These are phyloP conservation scores for Auricularia sp. DNA, from an alignment of 768 basidiomycete species.

Conservation along the genomic window DNA sequence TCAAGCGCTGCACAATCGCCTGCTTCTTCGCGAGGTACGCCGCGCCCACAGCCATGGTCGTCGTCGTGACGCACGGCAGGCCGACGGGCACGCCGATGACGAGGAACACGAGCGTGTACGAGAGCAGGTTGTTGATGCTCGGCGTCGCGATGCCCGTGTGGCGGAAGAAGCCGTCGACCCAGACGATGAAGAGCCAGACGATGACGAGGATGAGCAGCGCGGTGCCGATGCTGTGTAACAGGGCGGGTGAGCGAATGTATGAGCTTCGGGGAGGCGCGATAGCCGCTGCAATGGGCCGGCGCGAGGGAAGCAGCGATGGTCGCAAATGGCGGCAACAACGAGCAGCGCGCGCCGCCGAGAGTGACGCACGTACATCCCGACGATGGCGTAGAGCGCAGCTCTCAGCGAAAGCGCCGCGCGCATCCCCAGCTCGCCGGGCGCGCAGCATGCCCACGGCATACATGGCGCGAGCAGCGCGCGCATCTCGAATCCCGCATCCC, in stretches of 20 bases:
- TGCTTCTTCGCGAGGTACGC: constrained; percentile 33
- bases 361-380: too few relatives aligned
- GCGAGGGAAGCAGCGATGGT: too few relatives aligned
- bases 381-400: too few relatives aligned
- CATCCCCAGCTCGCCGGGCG: too few relatives aligned
- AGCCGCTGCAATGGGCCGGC: too few relatives aligned
- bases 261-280: too few relatives aligned
- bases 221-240: constrained; percentile 27
- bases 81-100: constrained; percentile 41
- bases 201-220: constrained; percentile 31
- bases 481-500: too few relatives aligned
- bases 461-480: too few relatives aligned
- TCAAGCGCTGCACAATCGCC: constrained; percentile 40
- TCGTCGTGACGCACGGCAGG: constrained; percentile 25
- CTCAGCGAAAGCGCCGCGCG: too few relatives aligned
- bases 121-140: constrained; percentile 34
- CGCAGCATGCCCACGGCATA: too few relatives aligned
- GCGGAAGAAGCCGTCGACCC: constrained; percentile 37
- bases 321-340: too few relatives aligned
- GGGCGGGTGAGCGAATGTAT: neutral
- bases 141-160: constrained; percentile 29
- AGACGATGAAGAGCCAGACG: constrained; percentile 31
- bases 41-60: constrained; percentile 34
- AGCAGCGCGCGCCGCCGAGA: too few relatives aligned
- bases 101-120: constrained; percentile 33